A percentile compares a stretch with the other conserved stretches of the same genome.
phyloP scores from a whole-genome alignment of 1,284 basidiomycete genomes.

The Pseudomicrostroma phylloplanum region DNA sequence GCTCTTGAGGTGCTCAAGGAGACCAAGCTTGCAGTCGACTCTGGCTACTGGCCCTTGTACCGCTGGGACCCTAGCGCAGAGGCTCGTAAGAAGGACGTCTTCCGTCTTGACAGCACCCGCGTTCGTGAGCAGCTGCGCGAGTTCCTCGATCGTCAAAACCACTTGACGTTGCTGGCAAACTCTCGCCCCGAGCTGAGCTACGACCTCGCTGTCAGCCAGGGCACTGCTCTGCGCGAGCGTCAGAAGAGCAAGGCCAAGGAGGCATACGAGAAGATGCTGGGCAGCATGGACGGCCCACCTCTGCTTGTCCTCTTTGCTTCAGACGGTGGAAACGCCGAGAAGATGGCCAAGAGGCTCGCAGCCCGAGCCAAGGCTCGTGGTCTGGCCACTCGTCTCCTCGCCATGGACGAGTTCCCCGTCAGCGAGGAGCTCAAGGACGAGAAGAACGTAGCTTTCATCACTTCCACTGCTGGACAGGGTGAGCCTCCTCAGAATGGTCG shows the following conservation, averaged over 20 bases:
- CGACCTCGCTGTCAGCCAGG: constrained; percentile 77
- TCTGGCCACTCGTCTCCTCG: constrained; percentile 59
- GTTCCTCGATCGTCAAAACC: constrained; percentile 94
- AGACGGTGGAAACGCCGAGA: constrained; percentile 90
- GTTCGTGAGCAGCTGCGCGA: constrained; percentile 90
- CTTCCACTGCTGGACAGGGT: constrained; percentile 96
- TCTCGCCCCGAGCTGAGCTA: constrained; percentile 69
- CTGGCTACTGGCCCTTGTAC: constrained; percentile 97
- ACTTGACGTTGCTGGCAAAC: constrained; percentile 82
- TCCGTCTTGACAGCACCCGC: constrained; percentile 84
- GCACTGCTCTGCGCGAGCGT: constrained; percentile 74
- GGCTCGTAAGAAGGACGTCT: constrained; percentile 68
- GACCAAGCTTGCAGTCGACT: constrained; percentile 92
- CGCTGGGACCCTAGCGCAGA: constrained; percentile 85
- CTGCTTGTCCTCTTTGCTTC: constrained; percentile 84
- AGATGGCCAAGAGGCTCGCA: constrained; percentile 82
- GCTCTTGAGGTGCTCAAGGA: constrained; percentile 88
- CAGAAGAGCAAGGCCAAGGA: constrained; percentile 76
- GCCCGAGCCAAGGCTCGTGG: constrained; percentile 79
- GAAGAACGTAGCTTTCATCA: constrained; percentile 75
- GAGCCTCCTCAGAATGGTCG: constrained; percentile 95
- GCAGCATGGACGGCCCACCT: constrained; percentile 80
- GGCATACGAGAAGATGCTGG: constrained; percentile 78
- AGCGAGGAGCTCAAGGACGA: constrained; percentile 58
- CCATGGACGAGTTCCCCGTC: constrained; percentile 69